Base-by-base conservation (phyloP, 352 stramenopile species). In the Phytopythium chamaehyphon region DNA sequence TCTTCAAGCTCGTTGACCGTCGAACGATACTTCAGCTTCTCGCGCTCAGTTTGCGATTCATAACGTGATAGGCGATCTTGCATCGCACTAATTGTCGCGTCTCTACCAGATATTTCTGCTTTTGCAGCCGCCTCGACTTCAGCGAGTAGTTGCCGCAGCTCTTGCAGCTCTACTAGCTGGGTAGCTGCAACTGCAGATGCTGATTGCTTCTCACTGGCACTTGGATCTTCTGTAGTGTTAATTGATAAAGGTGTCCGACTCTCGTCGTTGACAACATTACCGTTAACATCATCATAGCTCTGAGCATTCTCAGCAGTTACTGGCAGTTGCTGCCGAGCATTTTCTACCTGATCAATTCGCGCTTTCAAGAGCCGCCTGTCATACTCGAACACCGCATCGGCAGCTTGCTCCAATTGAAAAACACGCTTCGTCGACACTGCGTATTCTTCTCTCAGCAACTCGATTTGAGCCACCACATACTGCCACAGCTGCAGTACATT, bases 1-100 rank as follows among this genome's bases (percentile, higher is more conserved):
- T 67, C 62, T 53, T 87, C 71, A 4, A 85, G 55, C 48, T 83
- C 66, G 6, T 62, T 54, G n/a, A 86, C 59, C 0, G 55, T 78
- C 15, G 57, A 48, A 42, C 75, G 66, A 28, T 54, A 57, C 31
- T 81, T 83, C 8, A 62, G 56, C 40, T 66, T 65, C 23, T 70
- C 38, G 61, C 45, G 54, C 40, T 48, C 51, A 22, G 49, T 55
- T 42, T 77, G 44, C 24, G 61, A 38, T 48, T 69, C 49, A 46
- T 55, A 61, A 15, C 47, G 40, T 22, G 60, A 53, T 40, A 76
- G 56, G 18, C 61, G 24, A 21, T 73, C 57, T 39, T 76, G 53
- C 18, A 76, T 43, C 26, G 60, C 59, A 14, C 46, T 50, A 6
- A 72, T 61, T n/a, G 55, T 61, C 6, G 57, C 44, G 14, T 65